Base-by-base conservation (phyloP, 208 protist species). In the Acanthamoeba sp. region DNA sequence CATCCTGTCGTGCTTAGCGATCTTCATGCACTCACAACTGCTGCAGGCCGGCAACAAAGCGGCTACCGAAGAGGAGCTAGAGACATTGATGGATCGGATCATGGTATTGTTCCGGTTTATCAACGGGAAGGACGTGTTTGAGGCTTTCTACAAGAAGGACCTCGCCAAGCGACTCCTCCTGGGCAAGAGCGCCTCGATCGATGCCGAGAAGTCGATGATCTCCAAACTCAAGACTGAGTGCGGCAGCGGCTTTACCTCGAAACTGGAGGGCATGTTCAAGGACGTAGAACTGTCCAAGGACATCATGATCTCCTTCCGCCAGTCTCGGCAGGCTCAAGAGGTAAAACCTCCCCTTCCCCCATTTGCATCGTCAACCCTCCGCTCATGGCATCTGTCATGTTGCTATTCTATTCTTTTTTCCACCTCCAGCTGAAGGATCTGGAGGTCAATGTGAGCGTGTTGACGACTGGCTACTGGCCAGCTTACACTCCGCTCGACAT, bases 241-340 rank as follows among this genome's bases (percentile, higher is more conserved):
- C 95, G 99, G 99, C 38, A 95, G 96, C 12, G 95, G 93, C 14
- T 99, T 99, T 87, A 99, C 98, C 1, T 97, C 95, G 27, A 99
- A 99, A 95, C 98, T 99, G 36, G 99, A 99, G 96, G 98, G 98
- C 38, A 99, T 99, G 99, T 98, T 98, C 82, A 98, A 98, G 91
- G 98, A 98, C 91, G 94, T 98, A 9, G 97, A 98, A 14, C 59
- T 98, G 38, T 97, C 95, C 4, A 62, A 85, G 1, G 97, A 98
- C 27, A 85, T 98, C 38, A 97, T 96, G 93, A 52, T n/a, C 20
- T 87, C 66, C n/a, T 94, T 94, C 73, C 66, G 90, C 20, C 90
- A 94, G 45, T 55, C 55, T 9, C 71, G 66, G 16, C 40, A 69
- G 14, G 48, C 78, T 27, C 78, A 88, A 27, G 78, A 88, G 78